Evolutionary conservation across 371 early-diverging fungal genomes (phyloP).

Genomic region (Mortierella sp.): DNA sequence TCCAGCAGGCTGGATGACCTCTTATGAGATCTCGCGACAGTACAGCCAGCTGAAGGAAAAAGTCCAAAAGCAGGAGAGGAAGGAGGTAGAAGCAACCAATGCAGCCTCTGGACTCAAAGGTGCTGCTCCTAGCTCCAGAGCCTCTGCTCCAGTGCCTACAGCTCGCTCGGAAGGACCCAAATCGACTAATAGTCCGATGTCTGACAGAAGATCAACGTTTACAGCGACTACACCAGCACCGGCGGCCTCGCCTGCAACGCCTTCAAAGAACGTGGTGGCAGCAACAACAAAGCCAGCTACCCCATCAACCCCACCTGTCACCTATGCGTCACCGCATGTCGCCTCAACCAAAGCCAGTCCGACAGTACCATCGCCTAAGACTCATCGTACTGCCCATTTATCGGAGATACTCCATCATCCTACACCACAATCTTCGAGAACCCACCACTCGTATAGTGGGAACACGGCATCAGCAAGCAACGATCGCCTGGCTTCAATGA

Average conservation of each 20-base stretch:
- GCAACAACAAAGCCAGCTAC: background rate
- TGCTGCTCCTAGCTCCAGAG: background rate
- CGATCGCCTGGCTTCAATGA: too few species aligned
- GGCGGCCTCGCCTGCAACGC: background rate
- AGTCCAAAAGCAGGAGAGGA: conserved; percentile 43
- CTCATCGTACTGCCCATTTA: conserved; percentile 7
- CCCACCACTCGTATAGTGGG: too few species aligned
- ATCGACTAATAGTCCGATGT: background rate
- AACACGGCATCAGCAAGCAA: too few species aligned
- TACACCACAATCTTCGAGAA: background rate
- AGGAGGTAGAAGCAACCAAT: conserved; percentile 17
- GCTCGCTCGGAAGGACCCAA: background rate
- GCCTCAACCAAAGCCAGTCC: conserved; percentile 7
- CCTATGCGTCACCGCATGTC: background rate
- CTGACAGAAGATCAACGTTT: background rate
- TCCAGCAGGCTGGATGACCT: conserved; percentile 65
- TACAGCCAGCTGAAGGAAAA: conserved; percentile 62
- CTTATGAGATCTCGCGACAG: conserved; percentile 65
- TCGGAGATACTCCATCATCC: conserved; percentile 15
- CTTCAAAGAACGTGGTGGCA: background rate
- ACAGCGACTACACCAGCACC: background rate
- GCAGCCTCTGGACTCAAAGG: conserved; percentile 2
- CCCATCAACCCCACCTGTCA: background rate
- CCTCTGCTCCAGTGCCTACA: background rate
- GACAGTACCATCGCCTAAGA: conserved; percentile 9